Evolutionary conservation across 805 yeast species (phyloP), one percentile per base, ranked within the genome.

Genomic region (Zygoascus biomembranicola): DNA sequence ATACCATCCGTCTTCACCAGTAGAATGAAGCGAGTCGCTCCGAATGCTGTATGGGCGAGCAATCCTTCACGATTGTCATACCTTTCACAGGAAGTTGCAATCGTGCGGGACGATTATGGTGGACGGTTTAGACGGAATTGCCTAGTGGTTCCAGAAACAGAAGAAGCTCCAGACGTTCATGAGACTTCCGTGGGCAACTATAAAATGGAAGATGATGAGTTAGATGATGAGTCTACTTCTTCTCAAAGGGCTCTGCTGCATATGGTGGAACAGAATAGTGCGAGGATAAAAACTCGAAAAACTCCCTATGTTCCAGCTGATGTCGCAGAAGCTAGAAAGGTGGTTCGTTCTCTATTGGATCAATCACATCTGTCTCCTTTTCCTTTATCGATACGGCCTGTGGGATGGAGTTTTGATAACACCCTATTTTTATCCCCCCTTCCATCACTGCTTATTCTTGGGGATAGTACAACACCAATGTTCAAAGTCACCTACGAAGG

Each of bases 361-460:
- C 99, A 94, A 69, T 94, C 94, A 0, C 85, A 81, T 63, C 66
- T 94, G 47, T 85, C 94, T 32, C 99, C 99, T 11, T 89, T 90
- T 63, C 70, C 81, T 1, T 68, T 73, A 18, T 68, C 73, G 20
- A 69, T 79, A 28, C 77, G 87, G 56, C 86, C 95, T 0, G 73
- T 87, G 0, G 71, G 79, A 19, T 79, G 95, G 73, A 83, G 82
- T 55, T 78, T 78, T 61, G 95, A 88, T 64, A 82, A 82, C 59
- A 71, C 80, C 5, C 71, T 92, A 57, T 75, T 84, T 20, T 66
- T 94, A 50, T 78, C 84, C 46, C 98, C 97, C 1, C 70, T 90
- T 45, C 99, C 99, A 0, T 77, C 83, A 4, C 53, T 59, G 63
- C 35, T 79, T 5, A 70, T 89, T 0, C 58, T 92, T n/a, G 74